Evolutionary conservation across 257 asterid species (phyloP), one percentile per base, ranked within the genome.

Genomic region (Phtheirospermum japonicum): DNA sequence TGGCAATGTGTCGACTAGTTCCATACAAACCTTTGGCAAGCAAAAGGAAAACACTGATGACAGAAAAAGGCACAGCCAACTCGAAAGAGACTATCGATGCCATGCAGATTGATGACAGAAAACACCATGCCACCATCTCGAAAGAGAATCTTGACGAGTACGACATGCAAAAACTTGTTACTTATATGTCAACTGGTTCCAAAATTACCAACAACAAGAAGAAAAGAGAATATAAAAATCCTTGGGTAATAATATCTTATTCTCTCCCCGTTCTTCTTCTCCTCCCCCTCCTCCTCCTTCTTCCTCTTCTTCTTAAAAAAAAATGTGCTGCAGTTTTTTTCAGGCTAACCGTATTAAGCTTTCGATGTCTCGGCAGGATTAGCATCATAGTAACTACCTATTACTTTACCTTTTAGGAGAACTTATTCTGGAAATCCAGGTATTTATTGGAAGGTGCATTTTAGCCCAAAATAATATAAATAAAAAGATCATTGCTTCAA

Each of bases 351-450:
- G n/a, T n/a, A n/a, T n/a, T n/a, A n/a, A n/a, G n/a, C n/a, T n/a
- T n/a, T n/a, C n/a, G n/a, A 61, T 66, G 70, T 65, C 33, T 32
- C 59, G 67, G 74, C 83, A 89, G 95, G 89, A 79, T 37, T 2
- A 31, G n/a, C n/a, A n/a, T n/a, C n/a, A 63, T 53, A 78, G 80
- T 76, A 26, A 72, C 73, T 83, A 81, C 97, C 97, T 26, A 65
- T 26, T 34, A 72, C 82, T 7, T 87, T 87, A 59, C 97, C 97
- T 76, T 65, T 63, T 37, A 81, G 94, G 72, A 72, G 49, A 70
- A 95, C 97, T 32, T 18, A 71, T 71, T 76, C 90, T 64, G 97
- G 96, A 64, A 75, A 90, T 63, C 96, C 97, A 79, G 88, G n/a
- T n/a, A n/a, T n/a, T n/a, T n/a, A n/a, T n/a, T n/a, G n/a, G n/a